Evolutionary conservation across 306 rosid genomes (phyloP).

Genomic region (Fragaria nilgerrensis): DNA sequence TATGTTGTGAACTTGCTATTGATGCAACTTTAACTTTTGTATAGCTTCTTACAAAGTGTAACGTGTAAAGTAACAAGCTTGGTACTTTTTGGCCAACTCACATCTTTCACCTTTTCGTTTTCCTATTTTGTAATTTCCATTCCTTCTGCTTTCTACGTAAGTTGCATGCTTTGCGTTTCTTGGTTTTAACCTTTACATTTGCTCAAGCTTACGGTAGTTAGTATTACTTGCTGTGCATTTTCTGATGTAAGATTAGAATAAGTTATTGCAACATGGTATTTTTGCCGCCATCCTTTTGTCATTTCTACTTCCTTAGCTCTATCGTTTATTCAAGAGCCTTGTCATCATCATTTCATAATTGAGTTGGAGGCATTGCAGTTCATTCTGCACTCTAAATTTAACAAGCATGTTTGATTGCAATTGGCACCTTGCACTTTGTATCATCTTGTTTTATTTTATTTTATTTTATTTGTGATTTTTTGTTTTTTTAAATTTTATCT

Average conservation of each 20-base stretch:
- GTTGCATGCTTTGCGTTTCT: background rate
- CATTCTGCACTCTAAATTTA: background rate
- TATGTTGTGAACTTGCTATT: background rate
- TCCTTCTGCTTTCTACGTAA: background rate
- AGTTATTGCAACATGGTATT: background rate
- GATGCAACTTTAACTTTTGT: background rate
- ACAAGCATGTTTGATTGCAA: background rate
- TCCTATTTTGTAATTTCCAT: background rate
- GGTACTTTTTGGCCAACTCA: background rate
- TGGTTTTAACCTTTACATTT: background rate
- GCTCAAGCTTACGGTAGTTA: background rate
- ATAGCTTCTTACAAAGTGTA: background rate
- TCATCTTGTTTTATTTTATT: no score
- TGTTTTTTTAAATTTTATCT: no score
- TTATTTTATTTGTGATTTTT: no score
- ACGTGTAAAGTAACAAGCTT: background rate
- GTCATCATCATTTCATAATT: background rate
- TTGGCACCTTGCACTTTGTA: background rate
- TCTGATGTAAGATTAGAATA: background rate
- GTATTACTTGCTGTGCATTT: background rate
- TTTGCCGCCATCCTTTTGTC: background rate
- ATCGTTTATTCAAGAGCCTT: background rate
- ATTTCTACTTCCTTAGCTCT: background rate
- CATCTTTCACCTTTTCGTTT: background rate
- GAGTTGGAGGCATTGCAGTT: background rate